Percentiles rank a stretch among this genome's conserved stretches.
Conservation (phyloP, 257 asterid species). For the Nicotiana knightiana region DNA sequence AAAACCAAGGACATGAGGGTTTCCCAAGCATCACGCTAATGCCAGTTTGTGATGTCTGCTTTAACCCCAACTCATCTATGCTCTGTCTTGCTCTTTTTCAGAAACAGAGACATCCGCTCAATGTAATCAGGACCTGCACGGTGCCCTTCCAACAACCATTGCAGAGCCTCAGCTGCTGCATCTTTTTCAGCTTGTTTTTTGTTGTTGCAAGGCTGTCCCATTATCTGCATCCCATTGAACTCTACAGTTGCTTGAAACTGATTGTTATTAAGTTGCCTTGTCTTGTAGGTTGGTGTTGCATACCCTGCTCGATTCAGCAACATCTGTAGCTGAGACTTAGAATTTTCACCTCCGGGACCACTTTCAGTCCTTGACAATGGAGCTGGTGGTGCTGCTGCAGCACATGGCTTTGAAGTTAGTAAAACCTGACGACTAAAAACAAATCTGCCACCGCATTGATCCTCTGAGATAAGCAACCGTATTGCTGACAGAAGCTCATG, state of each 20-base stretch:
- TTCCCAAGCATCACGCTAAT: not conserved
- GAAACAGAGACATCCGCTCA: constrained; percentile 60
- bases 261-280: constrained; percentile 49
- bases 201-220: constrained; percentile 74
- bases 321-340: constrained; percentile 88
- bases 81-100: constrained; percentile 74
- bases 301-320: constrained; percentile 82
- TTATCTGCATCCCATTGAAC: constrained; percentile 62
- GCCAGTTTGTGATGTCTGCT: constrained; percentile 5
- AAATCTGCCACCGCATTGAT: constrained; percentile 62
- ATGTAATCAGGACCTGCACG: constrained; percentile 34
- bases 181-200: constrained; percentile 95
- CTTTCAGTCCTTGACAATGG: constrained; percentile 35
- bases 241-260: constrained; percentile 67
- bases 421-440: constrained; percentile 50
- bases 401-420: constrained; percentile 30
- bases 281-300: constrained; percentile 57
- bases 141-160: constrained; percentile 62
- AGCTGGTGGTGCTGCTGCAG: constrained; percentile 28
- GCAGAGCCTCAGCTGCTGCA: constrained; percentile 90
- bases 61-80: constrained; percentile 28
- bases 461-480: constrained; percentile 69
- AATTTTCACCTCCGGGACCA: constrained; percentile 92
- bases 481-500: constrained; percentile 74
- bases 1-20: not conserved